Evolutionary conservation across 23 red algal species (phyloP).

Genomic region (Agarophyton chilense): DNA sequence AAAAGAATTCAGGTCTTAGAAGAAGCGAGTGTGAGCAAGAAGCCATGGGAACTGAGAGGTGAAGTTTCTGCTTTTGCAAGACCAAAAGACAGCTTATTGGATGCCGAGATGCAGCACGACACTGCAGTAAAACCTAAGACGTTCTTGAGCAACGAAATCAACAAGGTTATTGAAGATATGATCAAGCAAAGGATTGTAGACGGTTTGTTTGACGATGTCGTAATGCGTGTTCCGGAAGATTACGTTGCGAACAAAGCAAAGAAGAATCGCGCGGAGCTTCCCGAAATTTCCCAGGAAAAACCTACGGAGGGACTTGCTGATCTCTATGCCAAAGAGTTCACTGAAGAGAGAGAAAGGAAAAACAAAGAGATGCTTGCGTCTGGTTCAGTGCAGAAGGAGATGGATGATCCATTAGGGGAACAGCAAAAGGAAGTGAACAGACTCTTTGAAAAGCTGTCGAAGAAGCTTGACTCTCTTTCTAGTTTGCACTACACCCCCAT

Average conservation of each 20-base stretch:
- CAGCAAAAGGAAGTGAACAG: constrained; percentile 76
- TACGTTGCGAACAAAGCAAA: constrained; percentile 11
- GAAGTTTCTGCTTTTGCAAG: constrained; percentile 80
- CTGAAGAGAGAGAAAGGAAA: constrained; percentile 36
- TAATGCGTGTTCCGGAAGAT: constrained; percentile 30
- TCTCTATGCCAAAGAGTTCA: constrained; percentile 62
- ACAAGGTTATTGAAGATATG: constrained; percentile 66
- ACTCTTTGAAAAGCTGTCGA: constrained; percentile 53
- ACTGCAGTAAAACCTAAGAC: constrained; percentile 24
- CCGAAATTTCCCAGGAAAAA: constrained; percentile 71
- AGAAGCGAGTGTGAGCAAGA: constrained; percentile 60
- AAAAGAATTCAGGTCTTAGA: constrained; percentile 64
- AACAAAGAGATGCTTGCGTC: constrained; percentile 26
- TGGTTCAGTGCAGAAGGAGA: background rate
- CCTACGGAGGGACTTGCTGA: constrained; percentile 73
- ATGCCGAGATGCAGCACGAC: constrained; percentile 84
- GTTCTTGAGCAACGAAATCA: constrained; percentile 26
- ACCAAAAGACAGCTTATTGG: constrained; percentile 78
- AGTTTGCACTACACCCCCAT: constrained; percentile 65
- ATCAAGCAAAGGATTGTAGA: constrained; percentile 80
- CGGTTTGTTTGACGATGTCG: constrained; percentile 80
- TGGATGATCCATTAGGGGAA: constrained; percentile 7
- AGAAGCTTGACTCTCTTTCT: constrained; percentile 72
- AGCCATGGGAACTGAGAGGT: constrained; percentile 89
- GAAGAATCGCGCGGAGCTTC: background rate